phyloP scores from a whole-genome alignment of 176 grass and related monocot genomes.

The Themeda triandra region DNA sequence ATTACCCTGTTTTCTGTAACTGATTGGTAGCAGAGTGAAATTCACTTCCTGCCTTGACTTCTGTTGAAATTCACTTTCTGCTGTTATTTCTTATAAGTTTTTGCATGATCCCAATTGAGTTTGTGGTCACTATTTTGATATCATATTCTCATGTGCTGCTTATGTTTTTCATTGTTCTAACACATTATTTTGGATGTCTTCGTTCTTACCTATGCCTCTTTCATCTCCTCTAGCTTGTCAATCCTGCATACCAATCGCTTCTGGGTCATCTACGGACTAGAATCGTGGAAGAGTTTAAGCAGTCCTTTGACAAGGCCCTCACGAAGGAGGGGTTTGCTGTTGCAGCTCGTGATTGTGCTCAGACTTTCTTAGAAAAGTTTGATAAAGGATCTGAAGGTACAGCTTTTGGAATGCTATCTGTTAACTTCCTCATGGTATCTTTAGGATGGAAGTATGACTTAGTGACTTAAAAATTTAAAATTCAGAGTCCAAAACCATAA shows the following conservation, averaged over 20 bases:
- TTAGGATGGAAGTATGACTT: background rate
- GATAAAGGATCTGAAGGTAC: conserved; percentile 91
- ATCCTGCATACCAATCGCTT: conserved; percentile 87
- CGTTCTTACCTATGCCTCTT: background rate
- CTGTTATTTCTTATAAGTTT: too few relatives aligned
- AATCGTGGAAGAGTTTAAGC: conserved; percentile 79
- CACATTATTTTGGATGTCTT: conserved; percentile 10
- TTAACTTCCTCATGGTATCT: background rate
- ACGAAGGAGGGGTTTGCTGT: conserved; percentile 77
- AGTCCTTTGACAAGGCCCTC: conserved; percentile 75
- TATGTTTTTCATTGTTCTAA: background rate
- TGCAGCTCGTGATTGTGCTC: conserved; percentile 55
- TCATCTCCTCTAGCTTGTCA: conserved; percentile 55
- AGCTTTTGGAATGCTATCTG: conserved; percentile 13
- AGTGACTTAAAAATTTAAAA: background rate
- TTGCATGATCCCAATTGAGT: too few relatives aligned
- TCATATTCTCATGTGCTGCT: background rate
- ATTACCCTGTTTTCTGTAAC: too few relatives aligned
- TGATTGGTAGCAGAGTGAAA: too few relatives aligned
- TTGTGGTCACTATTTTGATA: too few relatives aligned
- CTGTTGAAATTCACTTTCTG: too few relatives aligned
- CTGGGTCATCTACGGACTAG: conserved; percentile 74
- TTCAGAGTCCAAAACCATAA: conserved; percentile 1
- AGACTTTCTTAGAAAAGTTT: conserved; percentile 70
- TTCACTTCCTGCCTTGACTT: too few relatives aligned